A percentile compares a stretch with the other conserved stretches of the same genome.
Evolutionary conservation across 2,329 filamentous ascomycete genomes (phyloP).

Genomic region (Penicillium frequentans): DNA sequence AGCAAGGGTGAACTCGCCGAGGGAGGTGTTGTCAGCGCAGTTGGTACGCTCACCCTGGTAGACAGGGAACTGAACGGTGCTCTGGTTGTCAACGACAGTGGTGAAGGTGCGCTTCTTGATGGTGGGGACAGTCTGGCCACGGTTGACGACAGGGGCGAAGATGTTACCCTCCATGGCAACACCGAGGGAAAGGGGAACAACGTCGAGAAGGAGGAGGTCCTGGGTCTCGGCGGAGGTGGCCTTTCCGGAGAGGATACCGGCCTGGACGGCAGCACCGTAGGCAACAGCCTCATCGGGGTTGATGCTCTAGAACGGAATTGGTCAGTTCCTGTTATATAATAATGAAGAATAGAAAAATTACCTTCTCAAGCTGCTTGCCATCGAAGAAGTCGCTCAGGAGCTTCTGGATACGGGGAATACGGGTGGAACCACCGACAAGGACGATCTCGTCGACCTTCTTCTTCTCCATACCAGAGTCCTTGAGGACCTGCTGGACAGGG

Average conservation of each 20-base stretch:
- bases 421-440: constrained; percentile 96
- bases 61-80: constrained; percentile 86
- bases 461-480: constrained; percentile 89
- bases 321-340: not conserved
- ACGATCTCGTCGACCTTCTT: constrained; percentile 95
- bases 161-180: constrained; percentile 99
- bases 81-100: constrained; percentile 66
- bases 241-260: constrained; percentile 97
- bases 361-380: constrained; percentile 99
- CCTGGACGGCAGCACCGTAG: constrained; percentile 97
- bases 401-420: constrained; percentile 99
- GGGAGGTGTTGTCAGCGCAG: constrained; percentile 96
- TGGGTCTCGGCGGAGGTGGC: constrained; percentile 91
- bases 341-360: constrained; percentile 12
- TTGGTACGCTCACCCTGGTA: constrained; percentile 97
- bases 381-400: constrained; percentile 98
- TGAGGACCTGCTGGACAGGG: constrained; percentile 93
- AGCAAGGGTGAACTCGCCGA: constrained; percentile 95
- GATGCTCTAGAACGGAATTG: constrained; percentile 62
- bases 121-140: constrained; percentile 72
- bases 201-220: constrained; percentile 93
- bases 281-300: constrained; percentile 99
- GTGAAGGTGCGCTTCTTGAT: constrained; percentile 90
- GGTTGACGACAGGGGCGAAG: constrained; percentile 88
- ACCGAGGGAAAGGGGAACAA: constrained; percentile 93